These are phyloP conservation scores for Alternaria atra DNA, from an alignment of 2,329 filamentous ascomycete genomes.

Conservation along the genomic window DNA sequence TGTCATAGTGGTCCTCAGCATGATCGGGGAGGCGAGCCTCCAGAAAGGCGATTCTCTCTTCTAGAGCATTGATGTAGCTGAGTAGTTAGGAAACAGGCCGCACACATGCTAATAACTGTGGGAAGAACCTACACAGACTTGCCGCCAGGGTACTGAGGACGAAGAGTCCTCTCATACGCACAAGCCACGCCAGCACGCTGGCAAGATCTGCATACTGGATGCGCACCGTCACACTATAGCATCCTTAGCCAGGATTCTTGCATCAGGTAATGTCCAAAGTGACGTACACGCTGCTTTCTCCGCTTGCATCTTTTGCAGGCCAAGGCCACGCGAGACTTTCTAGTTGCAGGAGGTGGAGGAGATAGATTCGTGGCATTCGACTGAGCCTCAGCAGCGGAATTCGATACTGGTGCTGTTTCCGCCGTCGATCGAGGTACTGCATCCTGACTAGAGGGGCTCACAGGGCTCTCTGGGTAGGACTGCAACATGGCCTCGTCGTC, in stretches of 20 bases:
- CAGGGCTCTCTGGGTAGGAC: conserved; percentile 3
- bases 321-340: conserved; percentile 32
- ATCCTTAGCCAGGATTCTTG: conserved; percentile 2
- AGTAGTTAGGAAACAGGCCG: conserved; percentile 1
- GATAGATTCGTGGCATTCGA: conserved; percentile 5
- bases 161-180: conserved; percentile 34
- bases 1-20: conserved; percentile 35
- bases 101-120: neutral
- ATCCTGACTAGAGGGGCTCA: conserved; percentile 7
- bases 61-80: conserved; percentile 38
- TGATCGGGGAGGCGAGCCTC: conserved; percentile 38
- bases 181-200: conserved; percentile 30
- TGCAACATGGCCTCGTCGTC: conserved; percentile 15
- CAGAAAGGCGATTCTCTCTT: conserved; percentile 39
- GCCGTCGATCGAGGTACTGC: neutral
- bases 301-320: conserved; percentile 40
- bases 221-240: conserved; percentile 34
- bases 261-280: conserved; percentile 2
- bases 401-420: conserved; percentile 1
- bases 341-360: conserved; percentile 11
- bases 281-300: conserved; percentile 37
- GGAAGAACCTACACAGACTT: conserved; percentile 33
- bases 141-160: conserved; percentile 39
- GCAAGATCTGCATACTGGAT: conserved; percentile 35
- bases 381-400: conserved; percentile 14